Percentiles rank a stretch among this genome's conserved stretches.
phyloP scores from a whole-genome alignment of 768 basidiomycete species.

The Cystoderma amianthinum region DNA sequence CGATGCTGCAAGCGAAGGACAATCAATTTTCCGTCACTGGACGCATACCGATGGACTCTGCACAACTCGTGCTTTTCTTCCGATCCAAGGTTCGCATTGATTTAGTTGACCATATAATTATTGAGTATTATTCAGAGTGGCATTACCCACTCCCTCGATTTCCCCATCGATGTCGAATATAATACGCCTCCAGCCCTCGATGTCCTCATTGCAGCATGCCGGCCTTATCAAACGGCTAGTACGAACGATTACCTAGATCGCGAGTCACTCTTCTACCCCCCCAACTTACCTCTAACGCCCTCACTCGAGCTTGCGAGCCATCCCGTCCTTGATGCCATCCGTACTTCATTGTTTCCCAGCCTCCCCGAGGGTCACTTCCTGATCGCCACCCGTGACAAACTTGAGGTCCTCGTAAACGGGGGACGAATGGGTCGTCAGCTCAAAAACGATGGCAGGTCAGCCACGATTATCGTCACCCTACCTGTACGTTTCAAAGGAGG shows the following conservation, averaged over 20 bases:
- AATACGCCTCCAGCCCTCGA: conserved; percentile 73
- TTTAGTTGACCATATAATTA: conserved; percentile 1
- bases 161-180: conserved; percentile 73
- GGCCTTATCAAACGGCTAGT: conserved; percentile 52
- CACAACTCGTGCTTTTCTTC: conserved; percentile 69
- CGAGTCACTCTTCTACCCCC: conserved; percentile 68
- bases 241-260: conserved; percentile 47
- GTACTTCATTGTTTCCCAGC: conserved; percentile 64
- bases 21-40: conserved; percentile 62
- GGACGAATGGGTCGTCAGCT: conserved; percentile 45
- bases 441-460: conserved; percentile 61
- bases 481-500: conserved; percentile 74
- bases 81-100: conserved; percentile 54
- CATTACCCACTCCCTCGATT: conserved; percentile 75
- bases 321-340: conserved; percentile 74
- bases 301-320: conserved; percentile 78
- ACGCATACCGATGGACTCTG: conserved; percentile 63
- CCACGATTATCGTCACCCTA: conserved; percentile 67
- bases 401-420: conserved; percentile 62
- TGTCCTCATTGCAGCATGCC: conserved; percentile 69
- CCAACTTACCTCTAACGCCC: conserved; percentile 63
- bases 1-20: conserved; percentile 51
- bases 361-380: conserved; percentile 67
- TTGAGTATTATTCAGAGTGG: too few relatives aligned
- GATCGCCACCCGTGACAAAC: conserved; percentile 56